Evolutionary conservation across 805 yeast genomes (phyloP), one percentile per base, ranked within the genome.

Genomic region (Wickerhamomyces sydowiorum): DNA sequence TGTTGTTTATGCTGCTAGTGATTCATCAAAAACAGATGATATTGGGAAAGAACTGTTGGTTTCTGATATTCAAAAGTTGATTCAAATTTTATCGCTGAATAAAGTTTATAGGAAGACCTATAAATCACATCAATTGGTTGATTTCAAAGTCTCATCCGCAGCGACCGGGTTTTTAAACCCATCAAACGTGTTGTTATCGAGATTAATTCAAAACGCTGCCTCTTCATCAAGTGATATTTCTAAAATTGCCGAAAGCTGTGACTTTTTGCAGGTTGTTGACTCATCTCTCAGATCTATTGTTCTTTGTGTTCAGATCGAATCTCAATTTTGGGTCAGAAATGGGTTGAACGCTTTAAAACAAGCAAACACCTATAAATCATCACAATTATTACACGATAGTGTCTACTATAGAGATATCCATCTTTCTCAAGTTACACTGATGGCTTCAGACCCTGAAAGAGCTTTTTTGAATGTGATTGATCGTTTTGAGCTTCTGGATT

Each of bases 391-490:
- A 3, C 74, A 73, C 43, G 49, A 64, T 21, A 63, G 86, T 17
- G 67, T 89, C 23, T 89, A 76, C 53, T 65, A 79, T 41, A 71
- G 90, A 46, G 99, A 93, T 54, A 65, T 93, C 21, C 84, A 79
- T 56, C 59, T 88, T 45, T 70, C 75, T 4, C 99, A 93, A 53
- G 46, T 70, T 6, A 67, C 75, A 37, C 65, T 84, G 19, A 74
- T 80, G 37, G 72, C 75, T 38, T 48, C 60, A 64, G 46, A 65
- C 78, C 31, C 70, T 70, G 47, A 73, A 68, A 47, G 71, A 81
- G 48, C 86, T 78, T 84, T 76, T 62, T 31, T 65, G 76, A 52
- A 61, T 46, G 25, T 67, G 58, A 40, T 82, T 69, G 83, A 63
- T 41, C 68, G 86, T 49, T 84, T 83, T 77, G 86, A 75, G 45